Evolutionary conservation across 176 grass and related monocot species (phyloP).

Genomic region (Zoysia pacifica): DNA sequence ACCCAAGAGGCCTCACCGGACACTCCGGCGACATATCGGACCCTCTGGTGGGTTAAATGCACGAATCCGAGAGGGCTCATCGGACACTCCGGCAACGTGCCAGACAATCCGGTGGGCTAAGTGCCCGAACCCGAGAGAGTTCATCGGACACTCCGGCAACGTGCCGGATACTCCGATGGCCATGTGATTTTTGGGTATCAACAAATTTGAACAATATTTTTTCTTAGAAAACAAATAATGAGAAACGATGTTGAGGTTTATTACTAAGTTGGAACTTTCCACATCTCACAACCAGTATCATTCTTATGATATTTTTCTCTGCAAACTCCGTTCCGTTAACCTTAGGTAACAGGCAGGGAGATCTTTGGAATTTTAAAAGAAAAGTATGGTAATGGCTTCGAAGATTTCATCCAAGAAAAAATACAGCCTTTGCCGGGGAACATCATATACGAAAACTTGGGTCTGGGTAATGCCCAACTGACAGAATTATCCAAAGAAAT

Average conservation of each 20-base stretch:
- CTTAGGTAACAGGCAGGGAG: neutral
- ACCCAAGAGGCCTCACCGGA: too few species aligned
- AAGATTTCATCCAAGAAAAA: neutral
- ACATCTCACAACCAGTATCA: too few species aligned
- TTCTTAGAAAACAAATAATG: neutral
- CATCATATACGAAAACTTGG: neutral
- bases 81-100: too few species aligned
- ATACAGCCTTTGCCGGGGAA: neutral
- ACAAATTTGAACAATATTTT: neutral
- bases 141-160: too few species aligned
- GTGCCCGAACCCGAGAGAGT: too few species aligned
- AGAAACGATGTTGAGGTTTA: neutral
- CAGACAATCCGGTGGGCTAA: too few species aligned
- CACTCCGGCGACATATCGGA: too few species aligned
- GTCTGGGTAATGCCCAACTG: neutral
- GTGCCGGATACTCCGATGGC: too few species aligned
- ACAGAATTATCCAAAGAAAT: conserved; percentile 39
- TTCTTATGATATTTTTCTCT: neutral
- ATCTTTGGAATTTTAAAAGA: neutral
- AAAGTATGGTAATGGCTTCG: neutral
- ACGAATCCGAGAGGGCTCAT: too few species aligned
- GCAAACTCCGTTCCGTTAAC: neutral
- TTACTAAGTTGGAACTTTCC: neutral
- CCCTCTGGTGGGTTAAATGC: too few species aligned
- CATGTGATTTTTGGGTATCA: too few species aligned